These are phyloP conservation scores for Acacia melanoxylon DNA, from an alignment of 306 rosid genomes.

Conservation along the genomic window DNA sequence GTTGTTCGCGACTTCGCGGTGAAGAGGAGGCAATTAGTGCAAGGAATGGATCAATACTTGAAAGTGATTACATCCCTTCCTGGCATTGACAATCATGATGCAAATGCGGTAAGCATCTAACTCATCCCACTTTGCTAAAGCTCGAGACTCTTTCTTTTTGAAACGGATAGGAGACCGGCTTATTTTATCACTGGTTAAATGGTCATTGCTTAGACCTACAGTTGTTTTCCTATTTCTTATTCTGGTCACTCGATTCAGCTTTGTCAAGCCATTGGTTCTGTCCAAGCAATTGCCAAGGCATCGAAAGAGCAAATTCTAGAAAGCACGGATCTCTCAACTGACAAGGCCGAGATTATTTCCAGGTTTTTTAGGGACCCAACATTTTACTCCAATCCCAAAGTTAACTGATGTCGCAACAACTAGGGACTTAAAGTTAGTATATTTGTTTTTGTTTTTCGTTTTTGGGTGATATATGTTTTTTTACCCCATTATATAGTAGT, in stretches of 20 bases:
- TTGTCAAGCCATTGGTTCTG: constrained; percentile 83
- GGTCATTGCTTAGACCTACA: constrained; percentile 18
- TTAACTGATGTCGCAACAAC: constrained; percentile 43
- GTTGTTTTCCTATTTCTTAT: constrained; percentile 26
- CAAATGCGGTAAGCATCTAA: constrained; percentile 64
- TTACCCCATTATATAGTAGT: background rate
- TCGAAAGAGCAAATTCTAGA: constrained; percentile 72
- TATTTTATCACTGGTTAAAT: background rate
- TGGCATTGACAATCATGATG: constrained; percentile 58
- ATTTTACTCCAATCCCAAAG: constrained; percentile 68
- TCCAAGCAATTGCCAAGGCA: constrained; percentile 81
- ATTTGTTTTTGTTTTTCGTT: background rate
- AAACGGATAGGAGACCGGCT: background rate
- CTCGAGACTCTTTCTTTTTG: constrained; percentile 16
- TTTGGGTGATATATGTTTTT: background rate
- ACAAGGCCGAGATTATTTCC: constrained; percentile 68
- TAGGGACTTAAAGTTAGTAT: constrained; percentile 10
- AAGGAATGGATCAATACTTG: constrained; percentile 64
- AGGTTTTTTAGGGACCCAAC: constrained; percentile 80
- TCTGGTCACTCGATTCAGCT: constrained; percentile 57
- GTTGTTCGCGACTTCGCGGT: no score
- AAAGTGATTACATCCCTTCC: constrained; percentile 69
- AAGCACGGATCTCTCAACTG: constrained; percentile 85
- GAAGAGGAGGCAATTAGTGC: constrained; percentile 79
- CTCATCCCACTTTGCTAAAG: background rate